These are phyloP conservation scores for baker's yeast (Saccharomyces cerevisiae) DNA, from an alignment of 805 yeast genomes.

Conservation along the genomic window DNA sequence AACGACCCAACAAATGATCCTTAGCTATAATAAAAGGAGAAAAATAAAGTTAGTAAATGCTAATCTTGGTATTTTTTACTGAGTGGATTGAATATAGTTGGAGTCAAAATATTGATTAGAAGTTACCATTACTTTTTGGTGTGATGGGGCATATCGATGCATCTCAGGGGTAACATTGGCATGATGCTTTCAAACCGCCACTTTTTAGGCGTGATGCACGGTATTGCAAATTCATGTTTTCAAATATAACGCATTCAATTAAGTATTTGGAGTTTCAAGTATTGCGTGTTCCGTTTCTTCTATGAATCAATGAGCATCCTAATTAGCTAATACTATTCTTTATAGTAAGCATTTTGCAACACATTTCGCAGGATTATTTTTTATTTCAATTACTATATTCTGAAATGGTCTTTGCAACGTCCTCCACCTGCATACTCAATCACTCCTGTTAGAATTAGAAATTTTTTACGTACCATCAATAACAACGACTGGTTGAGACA, in stretches of 20 bases:
- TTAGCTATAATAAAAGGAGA: constrained; percentile 44
- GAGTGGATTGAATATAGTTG: neutral
- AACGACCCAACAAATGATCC: constrained; percentile 99
- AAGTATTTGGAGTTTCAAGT: neutral
- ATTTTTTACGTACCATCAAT: constrained; percentile 69
- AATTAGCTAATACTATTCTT: neutral
- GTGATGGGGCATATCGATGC: too few relatives aligned
- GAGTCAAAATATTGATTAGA: neutral
- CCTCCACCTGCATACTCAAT: neutral
- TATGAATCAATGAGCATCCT: neutral
- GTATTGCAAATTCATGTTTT: neutral
- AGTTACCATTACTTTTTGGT: neutral
- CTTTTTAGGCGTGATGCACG: neutral
- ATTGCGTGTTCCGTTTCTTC: neutral
- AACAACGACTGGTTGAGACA: constrained; percentile 88
- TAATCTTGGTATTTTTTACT: neutral
- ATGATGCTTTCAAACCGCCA: neutral
- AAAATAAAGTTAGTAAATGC: constrained; percentile 9
- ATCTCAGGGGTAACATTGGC: neutral
- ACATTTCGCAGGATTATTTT: neutral
- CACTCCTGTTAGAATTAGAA: neutral
- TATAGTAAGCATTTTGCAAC: neutral
- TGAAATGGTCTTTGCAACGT: neutral
- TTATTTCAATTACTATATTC: neutral
- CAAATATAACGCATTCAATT: neutral